Base-by-base conservation (phyloP, 208 protist genomes). In the Leishmania major region DNA sequence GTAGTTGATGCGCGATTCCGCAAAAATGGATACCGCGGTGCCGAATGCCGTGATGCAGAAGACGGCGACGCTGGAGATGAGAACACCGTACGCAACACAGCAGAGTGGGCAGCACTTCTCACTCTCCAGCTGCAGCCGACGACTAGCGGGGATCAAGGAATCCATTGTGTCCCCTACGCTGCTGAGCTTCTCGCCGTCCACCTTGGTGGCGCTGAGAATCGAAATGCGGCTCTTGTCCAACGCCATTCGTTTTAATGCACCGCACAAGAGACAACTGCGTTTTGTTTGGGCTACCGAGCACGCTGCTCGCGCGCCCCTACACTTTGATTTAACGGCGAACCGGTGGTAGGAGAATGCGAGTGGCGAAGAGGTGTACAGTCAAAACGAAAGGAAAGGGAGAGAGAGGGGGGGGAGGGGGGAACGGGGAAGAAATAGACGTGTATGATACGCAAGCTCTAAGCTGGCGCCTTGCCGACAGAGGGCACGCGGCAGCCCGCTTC, bases 221-320 rank as follows among this genome's bases (percentile, higher is more conserved):
- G 91, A 95, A 67, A 97, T 95, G 70, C 93, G 95, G 53, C 84
- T 90, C 22, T 86, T 86, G 53, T 97, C 94, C 19, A 96, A 76
- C 25, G 84, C 79, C 88, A 91, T 90, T 4, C 3, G 69, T 35
- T 15, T 51, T 59, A 0, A 19, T 59, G 4, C 13, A 43, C 43
- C 72, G 19, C 35, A 22, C 17, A 87, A 35, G 53, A 79, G 28
- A 62, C 22, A 1, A 55, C 70, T 13, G 37, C 22, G 25, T 31
- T 13, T 31, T 74, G 40, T 55, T 19, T 74, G 47, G 5, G 40
- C 45, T 25, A 35, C 17, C 19, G 43, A 45, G 47, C 45, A 35
- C n/a, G 45, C 70, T 19, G 28, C 11, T 17, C 31, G 70, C 13
- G 22, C 28, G 45, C 45, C 47, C 25, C 1, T 53, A 15, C 11